Evolutionary conservation across 768 basidiomycete genomes (phyloP).

Genomic region (Megacollybia marginata): DNA sequence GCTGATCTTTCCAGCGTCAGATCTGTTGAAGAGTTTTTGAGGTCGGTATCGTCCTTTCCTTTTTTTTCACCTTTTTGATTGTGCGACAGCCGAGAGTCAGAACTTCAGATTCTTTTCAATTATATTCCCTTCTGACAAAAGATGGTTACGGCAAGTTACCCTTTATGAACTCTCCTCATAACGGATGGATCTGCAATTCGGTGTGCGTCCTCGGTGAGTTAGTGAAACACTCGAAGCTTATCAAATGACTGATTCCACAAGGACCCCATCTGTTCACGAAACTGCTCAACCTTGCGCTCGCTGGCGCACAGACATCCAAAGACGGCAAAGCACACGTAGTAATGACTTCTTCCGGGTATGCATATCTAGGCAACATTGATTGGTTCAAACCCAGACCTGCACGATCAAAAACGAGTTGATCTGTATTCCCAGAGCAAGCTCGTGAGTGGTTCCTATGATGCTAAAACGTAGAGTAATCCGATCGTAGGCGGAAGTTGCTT

Average conservation of each 20-base stretch:
- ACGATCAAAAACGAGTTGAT: conserved; percentile 12
- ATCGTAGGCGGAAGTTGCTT: conserved; percentile 35
- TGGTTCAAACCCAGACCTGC: conserved; percentile 30
- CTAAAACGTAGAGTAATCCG: background rate
- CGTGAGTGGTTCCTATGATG: conserved; percentile 19
- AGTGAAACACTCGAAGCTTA: too few relatives aligned
- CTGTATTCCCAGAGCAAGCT: conserved; percentile 37
- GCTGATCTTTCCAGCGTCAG: conserved; percentile 16
- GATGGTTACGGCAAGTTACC: conserved; percentile 7
- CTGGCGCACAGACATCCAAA: conserved; percentile 27
- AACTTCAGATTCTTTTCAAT: conserved; percentile 14
- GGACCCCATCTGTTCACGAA: conserved; percentile 26
- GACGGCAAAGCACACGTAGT: conserved; percentile 41
- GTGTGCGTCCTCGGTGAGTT: conserved; percentile 1
- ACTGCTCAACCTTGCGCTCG: conserved; percentile 40
- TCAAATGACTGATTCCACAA: background rate
- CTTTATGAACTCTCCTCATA: too few relatives aligned
- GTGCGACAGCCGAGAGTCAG: conserved; percentile 3
- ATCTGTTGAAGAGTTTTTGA: conserved; percentile 14
- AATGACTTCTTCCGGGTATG: conserved; percentile 34
- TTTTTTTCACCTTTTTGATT: background rate
- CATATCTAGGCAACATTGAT: conserved; percentile 24
- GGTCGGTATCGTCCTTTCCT: conserved; percentile 6
- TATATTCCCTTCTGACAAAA: conserved; percentile 10
- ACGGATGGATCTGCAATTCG: conserved; percentile 7